Conservation (phyloP, 31 red algal species). For the Odonthalia washingtoniensis region DNA sequence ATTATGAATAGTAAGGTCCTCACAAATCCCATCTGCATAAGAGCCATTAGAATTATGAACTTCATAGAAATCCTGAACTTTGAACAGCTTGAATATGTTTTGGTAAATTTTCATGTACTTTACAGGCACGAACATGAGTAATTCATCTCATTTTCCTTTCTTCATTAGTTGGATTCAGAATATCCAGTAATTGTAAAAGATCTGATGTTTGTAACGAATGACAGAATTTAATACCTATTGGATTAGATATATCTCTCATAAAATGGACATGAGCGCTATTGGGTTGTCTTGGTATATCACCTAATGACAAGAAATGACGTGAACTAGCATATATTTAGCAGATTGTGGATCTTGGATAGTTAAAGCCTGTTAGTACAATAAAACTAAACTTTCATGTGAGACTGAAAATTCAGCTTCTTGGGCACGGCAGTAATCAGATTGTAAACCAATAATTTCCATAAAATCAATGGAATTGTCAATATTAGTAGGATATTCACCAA, state of each 20-base stretch:
- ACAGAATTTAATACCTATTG: constrained; percentile 97
- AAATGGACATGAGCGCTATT: constrained; percentile 98
- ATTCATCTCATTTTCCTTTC: constrained; percentile 93
- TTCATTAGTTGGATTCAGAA: constrained; percentile 92
- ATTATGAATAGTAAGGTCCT: constrained; percentile 94
- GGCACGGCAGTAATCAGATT: constrained; percentile 74
- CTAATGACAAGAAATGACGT: constrained; percentile 95
- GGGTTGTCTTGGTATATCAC: constrained; percentile 89
- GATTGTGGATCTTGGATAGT: constrained; percentile 69
- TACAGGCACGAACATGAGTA: constrained; percentile 87
- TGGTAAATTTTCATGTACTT: constrained; percentile 82
- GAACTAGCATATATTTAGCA: constrained; percentile 93
- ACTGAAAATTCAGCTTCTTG: constrained; percentile 93
- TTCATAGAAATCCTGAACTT: constrained; percentile 89
- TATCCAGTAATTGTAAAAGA: constrained; percentile 89
- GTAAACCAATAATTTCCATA: constrained; percentile 90
- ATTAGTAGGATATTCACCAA: constrained; percentile 76
- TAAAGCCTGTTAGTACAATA: constrained; percentile 95
- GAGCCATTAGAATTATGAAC: constrained; percentile 86
- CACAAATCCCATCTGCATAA: constrained; percentile 88
- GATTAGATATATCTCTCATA: constrained; percentile 95
- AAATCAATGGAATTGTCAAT: constrained; percentile 91
- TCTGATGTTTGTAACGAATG: constrained; percentile 71
- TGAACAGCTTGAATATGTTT: constrained; percentile 83
- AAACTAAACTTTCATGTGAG: constrained; percentile 89